phyloP scores from a whole-genome alignment of 441 rosid genomes.

The Croton laevigatus region DNA sequence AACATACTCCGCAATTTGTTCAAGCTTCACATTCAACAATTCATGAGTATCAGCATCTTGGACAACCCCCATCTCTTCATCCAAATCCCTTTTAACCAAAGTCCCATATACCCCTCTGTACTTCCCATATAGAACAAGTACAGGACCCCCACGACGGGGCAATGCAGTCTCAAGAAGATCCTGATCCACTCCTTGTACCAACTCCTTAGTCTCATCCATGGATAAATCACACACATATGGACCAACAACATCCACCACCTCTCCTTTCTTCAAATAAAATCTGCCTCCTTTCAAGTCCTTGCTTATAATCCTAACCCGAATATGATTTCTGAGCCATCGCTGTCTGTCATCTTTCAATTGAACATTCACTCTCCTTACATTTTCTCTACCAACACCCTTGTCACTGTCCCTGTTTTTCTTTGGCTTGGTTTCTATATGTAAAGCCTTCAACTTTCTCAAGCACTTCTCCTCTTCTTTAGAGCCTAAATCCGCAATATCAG shows the following conservation, averaged over 20 bases:
- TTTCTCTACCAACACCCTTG: slow-evolving; percentile 28
- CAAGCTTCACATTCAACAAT: slow-evolving; percentile 61
- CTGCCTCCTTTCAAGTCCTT: slow-evolving; percentile 67
- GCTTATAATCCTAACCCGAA: slow-evolving; percentile 65
- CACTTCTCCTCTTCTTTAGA: slow-evolving; percentile 65
- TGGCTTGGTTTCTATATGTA: slow-evolving; percentile 24
- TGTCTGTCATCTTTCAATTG: slow-evolving; percentile 27
- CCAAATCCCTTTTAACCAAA: slow-evolving; percentile 61
- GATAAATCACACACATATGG: slow-evolving; percentile 58
- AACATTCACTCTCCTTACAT: slow-evolving; percentile 23
- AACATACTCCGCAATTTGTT: slow-evolving; percentile 77
- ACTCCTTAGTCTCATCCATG: slow-evolving; percentile 66
- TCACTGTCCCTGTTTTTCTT: not conserved
- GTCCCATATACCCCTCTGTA: slow-evolving; percentile 60
- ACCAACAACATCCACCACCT: slow-evolving; percentile 66
- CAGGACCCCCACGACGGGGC: slow-evolving; percentile 61
- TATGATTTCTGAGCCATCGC: slow-evolving; percentile 70
- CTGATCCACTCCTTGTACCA: slow-evolving; percentile 71
- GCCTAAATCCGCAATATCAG: slow-evolving; percentile 63
- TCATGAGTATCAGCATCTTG: slow-evolving; percentile 57
- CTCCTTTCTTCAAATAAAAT: slow-evolving; percentile 68
- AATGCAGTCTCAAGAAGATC: slow-evolving; percentile 75
- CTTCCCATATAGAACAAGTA: slow-evolving; percentile 59
- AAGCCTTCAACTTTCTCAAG: slow-evolving; percentile 46
- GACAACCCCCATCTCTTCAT: slow-evolving; percentile 59